Evolutionary conservation across 768 basidiomycete species (phyloP).

Genomic region (Russula sp.): DNA sequence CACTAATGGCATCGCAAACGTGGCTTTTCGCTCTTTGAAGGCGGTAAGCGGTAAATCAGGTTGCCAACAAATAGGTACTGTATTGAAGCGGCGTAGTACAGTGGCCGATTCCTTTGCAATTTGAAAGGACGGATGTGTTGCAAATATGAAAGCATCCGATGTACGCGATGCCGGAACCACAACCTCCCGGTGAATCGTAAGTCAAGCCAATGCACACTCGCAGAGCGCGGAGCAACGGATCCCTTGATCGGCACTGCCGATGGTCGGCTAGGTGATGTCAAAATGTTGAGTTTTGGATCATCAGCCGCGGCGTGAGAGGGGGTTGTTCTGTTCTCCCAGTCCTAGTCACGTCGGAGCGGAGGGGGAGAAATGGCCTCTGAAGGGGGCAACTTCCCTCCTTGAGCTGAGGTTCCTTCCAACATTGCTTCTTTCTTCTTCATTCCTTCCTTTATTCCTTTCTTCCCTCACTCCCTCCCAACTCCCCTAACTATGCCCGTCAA

Average conservation of each 20-base stretch:
- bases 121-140: neutral
- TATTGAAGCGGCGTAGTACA: no score
- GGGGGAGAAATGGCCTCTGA: neutral
- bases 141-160: no score
- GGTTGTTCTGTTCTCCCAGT: no score
- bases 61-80: neutral
- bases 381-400: neutral
- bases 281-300: conserved; percentile 17
- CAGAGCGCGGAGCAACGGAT: neutral
- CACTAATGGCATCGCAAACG: neutral
- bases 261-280: conserved; percentile 21
- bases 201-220: neutral
- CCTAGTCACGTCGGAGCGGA: neutral
- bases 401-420: no score
- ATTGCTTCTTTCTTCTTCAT: neutral
- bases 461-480: neutral
- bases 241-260: conserved; percentile 14
- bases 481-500: neutral
- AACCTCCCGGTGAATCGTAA: neutral
- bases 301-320: conserved; percentile 18
- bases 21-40: neutral
- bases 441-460: neutral
- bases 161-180: no score
- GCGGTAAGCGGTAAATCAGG: neutral
- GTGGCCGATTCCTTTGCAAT: neutral